Evolutionary conservation across 2,329 filamentous ascomycete species (phyloP).

Genomic region (Daldinia sp.): DNA sequence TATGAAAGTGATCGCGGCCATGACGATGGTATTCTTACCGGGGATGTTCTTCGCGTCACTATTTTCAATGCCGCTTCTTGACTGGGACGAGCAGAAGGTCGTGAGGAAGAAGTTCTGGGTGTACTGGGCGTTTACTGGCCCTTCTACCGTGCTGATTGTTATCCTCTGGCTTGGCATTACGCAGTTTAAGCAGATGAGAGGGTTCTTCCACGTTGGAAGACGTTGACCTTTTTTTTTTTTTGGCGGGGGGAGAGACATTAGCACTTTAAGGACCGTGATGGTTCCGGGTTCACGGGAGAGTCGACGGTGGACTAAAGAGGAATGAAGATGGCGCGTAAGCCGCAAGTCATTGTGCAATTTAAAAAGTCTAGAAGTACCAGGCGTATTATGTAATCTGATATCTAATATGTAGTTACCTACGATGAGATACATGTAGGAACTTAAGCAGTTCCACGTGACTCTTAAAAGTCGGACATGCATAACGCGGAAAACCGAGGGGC

Average conservation of each 20-base stretch:
- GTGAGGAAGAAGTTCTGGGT: constrained; percentile 43
- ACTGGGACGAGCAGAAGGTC: constrained; percentile 8
- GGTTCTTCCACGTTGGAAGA: not conserved
- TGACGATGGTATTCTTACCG: constrained; percentile 42
- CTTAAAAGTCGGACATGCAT: not conserved
- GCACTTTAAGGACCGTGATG: too few species aligned
- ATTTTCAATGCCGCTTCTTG: constrained; percentile 34
- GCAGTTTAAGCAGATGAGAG: constrained; percentile 16
- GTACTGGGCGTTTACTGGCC: constrained; percentile 61
- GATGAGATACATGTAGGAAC: too few species aligned
- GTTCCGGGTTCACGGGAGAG: too few species aligned
- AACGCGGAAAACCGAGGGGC: too few species aligned
- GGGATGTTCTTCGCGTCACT: constrained; percentile 43
- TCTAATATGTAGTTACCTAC: too few species aligned
- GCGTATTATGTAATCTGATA: too few species aligned
- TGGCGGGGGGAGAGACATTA: too few species aligned
- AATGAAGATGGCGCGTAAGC: too few species aligned
- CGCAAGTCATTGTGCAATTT: too few species aligned
- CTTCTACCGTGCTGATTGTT: constrained; percentile 43
- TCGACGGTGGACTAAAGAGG: too few species aligned
- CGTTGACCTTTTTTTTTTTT: not conserved
- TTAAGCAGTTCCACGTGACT: too few species aligned
- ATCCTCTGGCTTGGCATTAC: constrained; percentile 34
- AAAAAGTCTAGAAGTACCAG: too few species aligned
- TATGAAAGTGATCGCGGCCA: constrained; percentile 30